These are phyloP conservation scores for Dendrobium huoshanense DNA, from an alignment of 106 monocot species.

Conservation along the genomic window DNA sequence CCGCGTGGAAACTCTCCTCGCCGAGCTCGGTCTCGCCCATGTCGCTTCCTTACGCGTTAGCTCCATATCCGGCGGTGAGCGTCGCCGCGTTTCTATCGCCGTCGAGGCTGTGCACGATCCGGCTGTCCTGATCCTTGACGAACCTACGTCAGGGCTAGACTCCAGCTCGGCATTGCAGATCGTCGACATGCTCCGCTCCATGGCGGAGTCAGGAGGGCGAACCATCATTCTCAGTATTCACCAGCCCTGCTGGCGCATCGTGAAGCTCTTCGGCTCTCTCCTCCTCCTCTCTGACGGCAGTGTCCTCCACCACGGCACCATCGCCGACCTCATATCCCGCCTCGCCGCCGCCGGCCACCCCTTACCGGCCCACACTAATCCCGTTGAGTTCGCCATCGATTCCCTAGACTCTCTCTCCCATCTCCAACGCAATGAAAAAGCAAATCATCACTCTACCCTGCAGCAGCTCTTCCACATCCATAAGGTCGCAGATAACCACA, in stretches of 20 bases:
- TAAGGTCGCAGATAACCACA: neutral
- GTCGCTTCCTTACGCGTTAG: constrained; percentile 45
- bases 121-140: constrained; percentile 73
- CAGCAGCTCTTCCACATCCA: constrained; percentile 54
- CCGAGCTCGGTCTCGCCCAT: constrained; percentile 50
- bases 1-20: constrained; percentile 38
- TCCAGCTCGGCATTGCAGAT: constrained; percentile 68
- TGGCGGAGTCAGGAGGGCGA: constrained; percentile 61
- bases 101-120: constrained; percentile 77
- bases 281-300: constrained; percentile 62
- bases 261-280: constrained; percentile 57
- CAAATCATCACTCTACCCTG: constrained; percentile 34
- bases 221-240: constrained; percentile 88
- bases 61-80: constrained; percentile 82
- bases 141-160: constrained; percentile 93
- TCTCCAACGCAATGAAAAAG: constrained; percentile 2
- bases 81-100: constrained; percentile 71
- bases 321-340: constrained; percentile 33
- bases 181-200: constrained; percentile 51
- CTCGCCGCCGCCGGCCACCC: constrained; percentile 35
- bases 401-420: constrained; percentile 37
- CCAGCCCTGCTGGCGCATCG: constrained; percentile 75
- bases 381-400: constrained; percentile 84
- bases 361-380: constrained; percentile 49
- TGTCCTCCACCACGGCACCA: constrained; percentile 67